Percentiles rank a stretch among this genome's conserved stretches.
phyloP scores from a whole-genome alignment of 805 yeast species.

The Teunomyces cretensis region DNA sequence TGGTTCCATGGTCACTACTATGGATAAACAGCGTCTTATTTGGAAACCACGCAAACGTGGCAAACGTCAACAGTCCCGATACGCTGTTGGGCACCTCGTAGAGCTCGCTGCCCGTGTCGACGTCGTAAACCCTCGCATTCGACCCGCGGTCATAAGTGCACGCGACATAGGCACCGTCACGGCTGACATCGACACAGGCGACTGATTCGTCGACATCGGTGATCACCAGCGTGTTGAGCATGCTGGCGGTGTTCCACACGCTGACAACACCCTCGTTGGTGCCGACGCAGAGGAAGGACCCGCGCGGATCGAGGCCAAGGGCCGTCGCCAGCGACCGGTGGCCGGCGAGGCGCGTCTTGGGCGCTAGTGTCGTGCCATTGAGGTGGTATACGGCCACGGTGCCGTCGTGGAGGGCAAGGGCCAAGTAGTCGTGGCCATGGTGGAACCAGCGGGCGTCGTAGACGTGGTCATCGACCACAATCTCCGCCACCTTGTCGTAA shows the following conservation, averaged over 20 bases:
- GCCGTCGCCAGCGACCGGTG: slow-evolving; percentile 54
- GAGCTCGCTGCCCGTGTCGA: slow-evolving; percentile 25
- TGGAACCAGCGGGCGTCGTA: slow-evolving; percentile 49
- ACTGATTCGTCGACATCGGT: slow-evolving; percentile 46
- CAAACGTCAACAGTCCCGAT: slow-evolving; percentile 27
- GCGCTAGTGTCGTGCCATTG: neutral
- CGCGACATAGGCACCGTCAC: slow-evolving; percentile 48
- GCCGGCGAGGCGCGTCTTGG: slow-evolving; percentile 26
- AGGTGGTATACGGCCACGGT: slow-evolving; percentile 26
- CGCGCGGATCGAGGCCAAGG: slow-evolving; percentile 52
- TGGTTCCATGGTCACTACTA: slow-evolving; percentile 30
- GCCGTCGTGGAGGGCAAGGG: slow-evolving; percentile 50
- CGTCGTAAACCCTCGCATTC: slow-evolving; percentile 42
- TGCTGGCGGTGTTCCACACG: slow-evolving; percentile 45
- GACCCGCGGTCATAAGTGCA: slow-evolving; percentile 44
- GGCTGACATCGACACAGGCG: slow-evolving; percentile 35
- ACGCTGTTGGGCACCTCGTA: slow-evolving; percentile 30
- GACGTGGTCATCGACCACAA: slow-evolving; percentile 26
- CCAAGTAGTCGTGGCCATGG: slow-evolving; percentile 31
- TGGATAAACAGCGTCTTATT: slow-evolving; percentile 30
- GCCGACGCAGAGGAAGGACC: slow-evolving; percentile 51
- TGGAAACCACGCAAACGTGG: slow-evolving; percentile 36
- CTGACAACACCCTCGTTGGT: slow-evolving; percentile 57
- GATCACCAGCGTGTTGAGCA: slow-evolving; percentile 37
- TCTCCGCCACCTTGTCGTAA: slow-evolving; percentile 25